A percentile compares a stretch with the other conserved stretches of the same genome.
These are phyloP conservation scores for Geranium incanum DNA, from an alignment of 441 rosid species.

Conservation along the genomic window DNA sequence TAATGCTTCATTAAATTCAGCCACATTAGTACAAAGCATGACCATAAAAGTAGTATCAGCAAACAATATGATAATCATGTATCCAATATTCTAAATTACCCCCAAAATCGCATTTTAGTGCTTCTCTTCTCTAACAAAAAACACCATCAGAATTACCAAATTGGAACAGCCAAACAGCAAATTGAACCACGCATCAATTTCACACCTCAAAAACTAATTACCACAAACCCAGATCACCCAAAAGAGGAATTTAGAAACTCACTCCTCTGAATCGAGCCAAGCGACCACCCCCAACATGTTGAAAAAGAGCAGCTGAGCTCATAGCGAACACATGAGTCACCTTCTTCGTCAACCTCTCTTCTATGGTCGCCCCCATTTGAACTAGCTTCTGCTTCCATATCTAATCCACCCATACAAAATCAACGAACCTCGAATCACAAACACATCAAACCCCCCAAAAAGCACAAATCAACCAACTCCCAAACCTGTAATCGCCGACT, in stretches of 20 bases:
- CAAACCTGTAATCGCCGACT: conserved; percentile 75
- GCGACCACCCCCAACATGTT: conserved; percentile 29
- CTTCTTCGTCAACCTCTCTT: conserved; percentile 41
- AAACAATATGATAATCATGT: not conserved
- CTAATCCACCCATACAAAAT: conserved; percentile 29
- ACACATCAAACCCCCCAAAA: not conserved
- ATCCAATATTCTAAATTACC: not conserved
- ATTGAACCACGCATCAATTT: not conserved
- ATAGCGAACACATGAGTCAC: conserved; percentile 64
- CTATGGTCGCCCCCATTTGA: conserved; percentile 70
- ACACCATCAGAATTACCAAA: not conserved
- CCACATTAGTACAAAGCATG: not conserved
- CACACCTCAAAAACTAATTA: not conserved
- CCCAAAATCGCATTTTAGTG: not conserved
- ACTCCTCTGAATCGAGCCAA: conserved; percentile 57
- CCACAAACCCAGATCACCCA: not conserved
- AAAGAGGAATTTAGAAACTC: conserved; percentile 19
- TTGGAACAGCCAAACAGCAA: not conserved
- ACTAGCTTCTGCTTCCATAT: conserved; percentile 84
- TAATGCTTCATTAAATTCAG: not conserved
- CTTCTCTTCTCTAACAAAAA: not conserved
- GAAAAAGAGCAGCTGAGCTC: conserved; percentile 39
- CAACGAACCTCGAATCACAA: not conserved
- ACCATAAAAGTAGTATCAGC: not conserved
- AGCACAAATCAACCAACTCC: not conserved